These are phyloP conservation scores for Odonthalia washingtoniensis DNA, from an alignment of 31 red algal genomes.

Conservation along the genomic window DNA sequence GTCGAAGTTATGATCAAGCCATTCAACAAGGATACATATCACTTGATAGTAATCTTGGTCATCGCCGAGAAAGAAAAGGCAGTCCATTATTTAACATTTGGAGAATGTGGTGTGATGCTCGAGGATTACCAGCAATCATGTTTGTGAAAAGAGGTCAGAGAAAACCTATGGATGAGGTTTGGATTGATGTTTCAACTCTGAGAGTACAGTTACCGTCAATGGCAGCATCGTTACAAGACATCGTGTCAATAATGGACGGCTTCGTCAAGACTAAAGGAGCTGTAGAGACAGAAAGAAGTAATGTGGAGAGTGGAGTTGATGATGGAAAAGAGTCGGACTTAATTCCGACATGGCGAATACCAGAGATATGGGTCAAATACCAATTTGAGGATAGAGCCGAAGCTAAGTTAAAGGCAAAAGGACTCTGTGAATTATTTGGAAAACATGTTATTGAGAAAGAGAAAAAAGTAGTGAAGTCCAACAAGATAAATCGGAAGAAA, in stretches of 20 bases:
- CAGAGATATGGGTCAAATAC: background rate
- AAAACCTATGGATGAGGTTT: background rate
- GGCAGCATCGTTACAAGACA: background rate
- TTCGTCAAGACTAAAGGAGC: background rate
- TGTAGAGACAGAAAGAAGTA: background rate
- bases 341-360: background rate
- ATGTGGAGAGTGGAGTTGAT: background rate
- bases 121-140: background rate
- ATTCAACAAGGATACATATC: background rate
- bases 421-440: background rate
- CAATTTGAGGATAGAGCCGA: background rate
- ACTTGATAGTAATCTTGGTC: background rate
- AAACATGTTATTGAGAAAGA: too few species aligned
- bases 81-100: slow-evolving; percentile 39
- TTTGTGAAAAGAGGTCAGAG: background rate
- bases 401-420: background rate
- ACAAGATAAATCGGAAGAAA: too few species aligned
- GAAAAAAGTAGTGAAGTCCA: too few species aligned
- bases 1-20: slow-evolving; percentile 3
- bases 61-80: slow-evolving; percentile 36
- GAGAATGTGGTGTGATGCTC: slow-evolving; percentile 47
- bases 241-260: background rate
- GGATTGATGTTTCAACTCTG: background rate
- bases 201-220: background rate
- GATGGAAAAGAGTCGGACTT: background rate